These are phyloP conservation scores for Wickerhamiella kurtzmanii DNA, from an alignment of 805 yeast species.

Conservation along the genomic window DNA sequence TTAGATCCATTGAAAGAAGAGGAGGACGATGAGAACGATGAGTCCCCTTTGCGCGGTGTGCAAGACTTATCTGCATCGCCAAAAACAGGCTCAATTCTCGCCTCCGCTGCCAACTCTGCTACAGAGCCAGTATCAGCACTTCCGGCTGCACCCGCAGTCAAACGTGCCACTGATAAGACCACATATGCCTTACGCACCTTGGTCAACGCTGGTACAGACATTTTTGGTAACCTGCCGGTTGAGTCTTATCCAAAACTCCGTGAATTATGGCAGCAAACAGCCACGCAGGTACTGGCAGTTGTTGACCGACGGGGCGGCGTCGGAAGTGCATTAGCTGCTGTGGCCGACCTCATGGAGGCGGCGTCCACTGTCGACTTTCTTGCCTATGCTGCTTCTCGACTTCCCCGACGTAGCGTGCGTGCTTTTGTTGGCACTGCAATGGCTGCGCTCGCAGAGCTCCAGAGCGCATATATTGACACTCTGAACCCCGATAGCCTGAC, in stretches of 20 bases:
- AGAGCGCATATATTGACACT: slow-evolving; percentile 3
- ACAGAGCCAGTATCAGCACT: too few relatives aligned
- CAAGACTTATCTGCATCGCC: background rate
- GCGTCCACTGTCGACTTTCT: background rate
- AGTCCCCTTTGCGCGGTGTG: background rate
- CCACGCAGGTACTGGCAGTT: slow-evolving; percentile 43
- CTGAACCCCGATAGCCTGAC: background rate
- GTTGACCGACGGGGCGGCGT: slow-evolving; percentile 58
- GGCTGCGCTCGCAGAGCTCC: slow-evolving; percentile 15
- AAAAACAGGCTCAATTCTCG: background rate
- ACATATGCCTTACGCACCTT: background rate
- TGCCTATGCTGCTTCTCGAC: background rate
- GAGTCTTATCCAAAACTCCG: background rate
- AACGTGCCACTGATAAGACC: background rate
- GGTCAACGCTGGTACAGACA: background rate
- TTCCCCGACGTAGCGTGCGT: slow-evolving; percentile 1
- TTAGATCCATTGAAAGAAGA: background rate
- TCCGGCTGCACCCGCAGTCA: background rate
- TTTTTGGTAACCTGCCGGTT: background rate
- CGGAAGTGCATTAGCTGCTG: slow-evolving; percentile 27
- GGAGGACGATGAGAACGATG: background rate
- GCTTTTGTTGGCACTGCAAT: slow-evolving; percentile 3
- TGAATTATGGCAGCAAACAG: background rate
- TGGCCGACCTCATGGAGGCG: background rate
- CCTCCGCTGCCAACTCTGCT: too few relatives aligned